These are phyloP conservation scores for Houttuynia cordata DNA, from an alignment of 164 flowering plant species.

Conservation along the genomic window DNA sequence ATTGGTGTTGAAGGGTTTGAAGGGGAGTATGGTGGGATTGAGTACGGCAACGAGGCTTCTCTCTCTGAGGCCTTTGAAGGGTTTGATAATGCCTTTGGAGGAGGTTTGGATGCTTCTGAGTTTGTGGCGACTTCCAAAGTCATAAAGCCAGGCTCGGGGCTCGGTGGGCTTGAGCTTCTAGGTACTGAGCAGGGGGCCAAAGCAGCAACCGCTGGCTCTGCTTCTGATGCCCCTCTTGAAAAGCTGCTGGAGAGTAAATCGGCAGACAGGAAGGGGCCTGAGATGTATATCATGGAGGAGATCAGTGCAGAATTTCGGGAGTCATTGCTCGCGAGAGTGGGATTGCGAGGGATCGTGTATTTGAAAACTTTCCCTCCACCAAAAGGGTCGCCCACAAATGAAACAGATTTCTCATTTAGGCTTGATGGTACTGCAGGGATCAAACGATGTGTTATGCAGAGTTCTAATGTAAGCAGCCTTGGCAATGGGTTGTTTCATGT, in stretches of 20 bases:
- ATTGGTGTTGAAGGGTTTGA: slow-evolving; percentile 93
- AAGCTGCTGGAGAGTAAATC: slow-evolving; percentile 58
- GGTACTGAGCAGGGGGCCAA: slow-evolving; percentile 35
- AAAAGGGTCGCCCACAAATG: slow-evolving; percentile 53
- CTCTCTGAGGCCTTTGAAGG: slow-evolving; percentile 85
- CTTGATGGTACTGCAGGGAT: slow-evolving; percentile 62
- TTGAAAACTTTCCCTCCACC: slow-evolving; percentile 68
- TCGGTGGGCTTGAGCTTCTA: slow-evolving; percentile 78
- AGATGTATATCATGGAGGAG: slow-evolving; percentile 70
- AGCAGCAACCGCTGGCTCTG: slow-evolving; percentile 15
- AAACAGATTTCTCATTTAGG: slow-evolving; percentile 84
- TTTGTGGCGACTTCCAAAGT: slow-evolving; percentile 57
- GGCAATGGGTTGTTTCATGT: slow-evolving; percentile 88
- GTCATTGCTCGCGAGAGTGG: slow-evolving; percentile 81
- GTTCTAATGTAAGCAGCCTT: slow-evolving; percentile 67
- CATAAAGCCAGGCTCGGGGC: slow-evolving; percentile 28
- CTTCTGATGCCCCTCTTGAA: slow-evolving; percentile 49
- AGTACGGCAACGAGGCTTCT: slow-evolving; percentile 59
- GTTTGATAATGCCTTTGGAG: slow-evolving; percentile 84
- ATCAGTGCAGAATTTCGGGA: slow-evolving; percentile 82
- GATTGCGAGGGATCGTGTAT: slow-evolving; percentile 66
- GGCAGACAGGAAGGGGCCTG: slow-evolving; percentile 83
- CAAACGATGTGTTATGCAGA: slow-evolving; percentile 70
- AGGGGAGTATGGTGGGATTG: slow-evolving; percentile 95
- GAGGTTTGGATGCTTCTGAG: slow-evolving; percentile 94